Base-by-base conservation (phyloP, 2,329 filamentous ascomycete species). In the Scedosporium dehoogii region DNA sequence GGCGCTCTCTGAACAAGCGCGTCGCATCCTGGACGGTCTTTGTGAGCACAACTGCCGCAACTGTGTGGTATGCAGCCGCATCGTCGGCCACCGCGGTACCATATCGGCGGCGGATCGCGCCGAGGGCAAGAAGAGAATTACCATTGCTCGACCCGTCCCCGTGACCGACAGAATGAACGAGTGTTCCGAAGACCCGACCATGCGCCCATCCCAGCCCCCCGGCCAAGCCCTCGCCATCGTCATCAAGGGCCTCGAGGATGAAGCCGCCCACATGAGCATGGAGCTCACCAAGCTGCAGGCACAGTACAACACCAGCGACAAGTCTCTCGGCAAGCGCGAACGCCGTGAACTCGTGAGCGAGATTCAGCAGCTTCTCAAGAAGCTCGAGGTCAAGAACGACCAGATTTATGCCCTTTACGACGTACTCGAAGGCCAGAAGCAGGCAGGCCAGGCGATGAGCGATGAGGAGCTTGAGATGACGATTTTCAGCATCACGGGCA, bases 391-490 rank as follows among this genome's bases (percentile, higher is more conserved):
- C 69, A 91, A 92, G 74, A 85, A 86, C 27, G 87, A 90, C 65
- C 89, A 92, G 72, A 86, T 96, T 51, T 96, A 96, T 74, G 83
- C 85, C 51, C 78, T 96, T 14, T 90, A 92, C 68, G 91, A 96
- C 71, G 90, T 94, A 1, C 79, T 94, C 0, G 90, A 93, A 73
- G 90, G 88, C 5, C 89, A 92, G 71, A 90, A 89, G 75, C 79
- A 79, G 41, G 80, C 81, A 2, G 85, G 85, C 0, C 82, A 85
- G 69, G 79, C 81, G 66, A 86, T 89, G 80, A 82, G 78, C 1
- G 80, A 84, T 66, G 81, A 84, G 21, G 81, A 86, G 68, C 77
- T 87, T 53, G 86, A 89, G 68, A 78, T 86, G 68, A 90, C 87
- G 0, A 78, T 90, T 12, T 73, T 79, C 60, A 83, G 79, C 69